Base-by-base conservation (phyloP, 805 yeast genomes). In the Jamesozyma rosinii region DNA sequence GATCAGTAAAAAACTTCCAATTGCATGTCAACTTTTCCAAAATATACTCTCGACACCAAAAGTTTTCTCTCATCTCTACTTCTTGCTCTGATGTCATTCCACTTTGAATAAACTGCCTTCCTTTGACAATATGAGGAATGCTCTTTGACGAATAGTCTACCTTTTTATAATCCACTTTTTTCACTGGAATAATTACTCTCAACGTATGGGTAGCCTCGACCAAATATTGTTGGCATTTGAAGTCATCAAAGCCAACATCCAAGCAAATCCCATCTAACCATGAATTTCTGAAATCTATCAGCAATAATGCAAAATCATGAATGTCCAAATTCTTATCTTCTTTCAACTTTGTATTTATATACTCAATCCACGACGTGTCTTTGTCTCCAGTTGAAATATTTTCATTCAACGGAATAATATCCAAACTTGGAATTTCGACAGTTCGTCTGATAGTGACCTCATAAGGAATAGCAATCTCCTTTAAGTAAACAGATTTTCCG, bases 41-140 rank as follows among this genome's bases (percentile, higher is more conserved):
- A 1, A 92, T 58, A 47, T 72, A 71, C 44, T 82, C 78, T 44
- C 95, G 66, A 49, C 83, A 75, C 98, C 98, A 90, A 60, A 88
- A 92, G 2, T 75, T 65, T 47, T 78, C 80, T 44, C 77, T 69
- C 63, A 77, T 74, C 42, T 68, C 73, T 36, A 52, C 52, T 30
- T 74, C 80, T 46, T 83, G 86, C 9, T 75, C 78, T 38, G 69
- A 74, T 0, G 76, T 67, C 5, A 75, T 66, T 46, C 66, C 74
- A 46, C 63, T 69, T 40, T 51, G 62, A 33, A 85, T 70, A 56
- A 77, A 83, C 63, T 88, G 95, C 48, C 77, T 77, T 30, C 55
- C 57, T 37, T 77, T 72, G 19, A 82, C 62, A 30, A 86, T 63
- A 29, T 83, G 79, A 18, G 96, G 96, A 22, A 89, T 79, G 0